Conservation (phyloP, 805 yeast species). For the Isabelozyma pseudorhagii region DNA sequence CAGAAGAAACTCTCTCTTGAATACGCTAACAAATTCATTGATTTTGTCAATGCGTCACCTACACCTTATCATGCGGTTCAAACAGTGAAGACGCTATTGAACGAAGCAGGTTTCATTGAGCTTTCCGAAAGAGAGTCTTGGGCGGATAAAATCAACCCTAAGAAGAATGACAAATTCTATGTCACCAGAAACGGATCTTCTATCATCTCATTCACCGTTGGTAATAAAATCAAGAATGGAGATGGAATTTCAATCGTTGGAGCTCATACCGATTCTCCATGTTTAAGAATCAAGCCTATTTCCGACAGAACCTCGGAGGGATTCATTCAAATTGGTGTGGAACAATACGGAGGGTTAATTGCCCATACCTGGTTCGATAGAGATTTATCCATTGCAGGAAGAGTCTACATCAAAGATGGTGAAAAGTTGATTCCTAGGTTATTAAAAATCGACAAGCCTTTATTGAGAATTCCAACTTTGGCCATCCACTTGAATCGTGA, state of each 20-base stretch:
- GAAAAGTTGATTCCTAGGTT: constrained; percentile 61
- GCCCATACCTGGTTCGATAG: constrained; percentile 98
- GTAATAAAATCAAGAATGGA: constrained; percentile 69
- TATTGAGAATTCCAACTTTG: constrained; percentile 87
- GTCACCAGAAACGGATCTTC: constrained; percentile 91
- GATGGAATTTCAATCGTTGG: constrained; percentile 87
- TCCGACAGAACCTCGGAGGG: constrained; percentile 71
- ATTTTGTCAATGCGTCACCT: constrained; percentile 80
- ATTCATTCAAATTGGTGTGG: constrained; percentile 87
- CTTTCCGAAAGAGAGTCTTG: constrained; percentile 70
- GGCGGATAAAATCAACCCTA: constrained; percentile 42
- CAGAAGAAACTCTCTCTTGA: constrained; percentile 13
- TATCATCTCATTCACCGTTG: constrained; percentile 81
- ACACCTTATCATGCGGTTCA: constrained; percentile 93
- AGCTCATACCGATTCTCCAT: constrained; percentile 95
- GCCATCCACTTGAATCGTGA: constrained; percentile 89
- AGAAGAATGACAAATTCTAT: constrained; percentile 61
- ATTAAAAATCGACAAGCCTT: constrained; percentile 77
- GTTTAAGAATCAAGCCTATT: constrained; percentile 82
- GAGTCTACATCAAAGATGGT: constrained; percentile 65
- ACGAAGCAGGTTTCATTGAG: constrained; percentile 66
- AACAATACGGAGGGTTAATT: constrained; percentile 91
- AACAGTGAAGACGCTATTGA: constrained; percentile 53
- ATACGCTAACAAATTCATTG: constrained; percentile 61
- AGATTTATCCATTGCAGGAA: constrained; percentile 86